Conservation (phyloP, 2,329 filamentous ascomycete species). For the Sclerotiophoma versabilis region DNA sequence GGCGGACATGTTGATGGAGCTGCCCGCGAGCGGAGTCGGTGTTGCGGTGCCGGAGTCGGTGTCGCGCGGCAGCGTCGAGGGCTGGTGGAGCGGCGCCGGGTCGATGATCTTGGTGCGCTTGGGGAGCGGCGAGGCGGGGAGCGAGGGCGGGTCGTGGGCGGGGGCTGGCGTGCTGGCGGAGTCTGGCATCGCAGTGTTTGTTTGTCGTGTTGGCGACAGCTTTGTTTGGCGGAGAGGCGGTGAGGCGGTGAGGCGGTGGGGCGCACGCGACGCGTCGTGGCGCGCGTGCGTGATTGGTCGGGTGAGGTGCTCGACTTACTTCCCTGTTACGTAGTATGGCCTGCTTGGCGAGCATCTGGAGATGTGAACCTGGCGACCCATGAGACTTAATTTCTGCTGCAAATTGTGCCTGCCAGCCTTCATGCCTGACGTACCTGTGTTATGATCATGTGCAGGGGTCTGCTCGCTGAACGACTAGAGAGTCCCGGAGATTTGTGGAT, state of each 20-base stretch:
- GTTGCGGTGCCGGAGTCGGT: slow-evolving; percentile 46
- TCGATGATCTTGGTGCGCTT: slow-evolving; percentile 78
- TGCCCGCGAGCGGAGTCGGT: slow-evolving; percentile 43
- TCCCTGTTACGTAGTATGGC: no score
- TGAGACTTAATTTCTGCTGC: no score
- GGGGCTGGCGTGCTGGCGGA: slow-evolving; percentile 36
- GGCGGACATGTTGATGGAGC: slow-evolving; percentile 19
- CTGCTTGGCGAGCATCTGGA: no score
- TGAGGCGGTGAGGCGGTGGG: slow-evolving; percentile 23
- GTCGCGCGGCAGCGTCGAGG: slow-evolving; percentile 35
- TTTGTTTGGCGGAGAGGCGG: slow-evolving; percentile 18
- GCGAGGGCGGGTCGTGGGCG: slow-evolving; percentile 58
- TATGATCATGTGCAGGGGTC: no score
- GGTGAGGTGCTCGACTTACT: no score
- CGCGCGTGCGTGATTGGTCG: slow-evolving; percentile 1
- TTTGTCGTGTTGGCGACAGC: slow-evolving; percentile 1
- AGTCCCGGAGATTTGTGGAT: no score
- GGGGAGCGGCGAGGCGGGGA: slow-evolving; percentile 75
- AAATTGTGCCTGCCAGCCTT: no score
- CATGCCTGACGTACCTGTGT: no score
- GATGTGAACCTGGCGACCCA: no score
- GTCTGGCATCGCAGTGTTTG: slow-evolving; percentile 33
- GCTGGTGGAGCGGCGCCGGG: slow-evolving; percentile 43
- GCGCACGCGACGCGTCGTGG: slow-evolving; percentile 8
- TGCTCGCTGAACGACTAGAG: no score